phyloP scores from a whole-genome alignment of 495 filamentous ascomycete species.

The Podospora bellae-mahoneyi region DNA sequence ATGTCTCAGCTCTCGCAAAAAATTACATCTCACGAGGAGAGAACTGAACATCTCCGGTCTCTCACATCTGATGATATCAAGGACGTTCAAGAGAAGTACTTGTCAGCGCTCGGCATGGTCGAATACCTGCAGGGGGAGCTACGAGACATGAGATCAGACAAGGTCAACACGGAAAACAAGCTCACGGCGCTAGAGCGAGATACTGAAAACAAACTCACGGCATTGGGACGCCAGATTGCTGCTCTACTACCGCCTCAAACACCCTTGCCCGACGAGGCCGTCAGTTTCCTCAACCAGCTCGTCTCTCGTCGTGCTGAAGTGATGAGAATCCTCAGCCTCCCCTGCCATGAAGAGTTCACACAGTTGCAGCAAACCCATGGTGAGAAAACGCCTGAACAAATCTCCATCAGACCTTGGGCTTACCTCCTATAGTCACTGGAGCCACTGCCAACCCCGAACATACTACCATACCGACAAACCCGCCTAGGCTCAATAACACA shows the following conservation, averaged over 20 bases:
- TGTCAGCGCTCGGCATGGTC: conserved; percentile 17
- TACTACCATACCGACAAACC: background rate
- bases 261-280: conserved; percentile 7
- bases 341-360: background rate
- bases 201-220: conserved; percentile 13
- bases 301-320: conserved; percentile 18
- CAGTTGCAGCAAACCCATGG: background rate
- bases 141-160: conserved; percentile 17
- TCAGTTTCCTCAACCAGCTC: conserved; percentile 15
- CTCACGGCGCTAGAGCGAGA: background rate
- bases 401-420: background rate
- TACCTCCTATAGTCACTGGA: background rate
- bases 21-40: conserved; percentile 14
- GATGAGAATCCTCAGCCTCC: conserved; percentile 14
- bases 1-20: conserved; percentile 15
- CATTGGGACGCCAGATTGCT: conserved; percentile 14
- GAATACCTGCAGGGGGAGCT: conserved; percentile 24
- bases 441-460: background rate
- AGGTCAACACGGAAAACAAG: background rate
- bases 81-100: conserved; percentile 18
- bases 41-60: conserved; percentile 10
- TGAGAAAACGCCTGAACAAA: background rate
- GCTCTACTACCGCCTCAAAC: background rate
- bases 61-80: conserved; percentile 11
- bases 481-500: background rate